Base-by-base conservation (phyloP, 2,329 filamentous ascomycete species). In the Simplicillium aogashimaense region DNA sequence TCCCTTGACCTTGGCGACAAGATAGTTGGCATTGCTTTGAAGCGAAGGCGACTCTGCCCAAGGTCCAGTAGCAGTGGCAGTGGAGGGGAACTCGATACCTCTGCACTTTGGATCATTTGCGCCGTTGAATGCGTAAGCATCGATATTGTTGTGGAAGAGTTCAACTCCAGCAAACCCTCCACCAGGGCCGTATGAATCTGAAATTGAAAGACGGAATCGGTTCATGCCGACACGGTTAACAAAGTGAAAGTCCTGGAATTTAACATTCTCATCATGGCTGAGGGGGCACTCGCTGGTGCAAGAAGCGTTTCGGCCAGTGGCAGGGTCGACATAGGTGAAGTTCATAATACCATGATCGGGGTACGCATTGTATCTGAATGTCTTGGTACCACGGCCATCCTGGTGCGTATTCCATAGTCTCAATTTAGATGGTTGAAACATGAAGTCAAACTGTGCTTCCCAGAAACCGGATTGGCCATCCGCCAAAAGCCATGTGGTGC, bases 311-410 rank as follows among this genome's bases (percentile, higher is more conserved):
- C 75, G 65, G 18, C 83, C 83, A 2, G 77, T 83, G 31, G 57
- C 66, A 17, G 83, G 81, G 53, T 97, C 87, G 47, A 81, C 80
- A 52, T 92, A 97, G 30, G 88, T 94, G 54, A 98, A 73, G 61
- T 97, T 95, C 80, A 98, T 86, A 57, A 98, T 95, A 39, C 92
- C 92, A 46, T 85, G 81, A 53, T 90, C 78, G 5, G 90, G 89
- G 43, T 90, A 67, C 14, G 88, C 86, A 16, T 86, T 86, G 56
- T 87, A 94, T 43, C 88, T 79, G 66, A 86, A 98, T 0, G 83
- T 85, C 64, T 86, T 85, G 25, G 89, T 95, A 25, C 92, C 89
- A 47, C 88, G 81, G 38, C 85, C 87, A 51, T 92, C 78, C 39
- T 79, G 72, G 50, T 85, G 79, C 3, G 90, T 92, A 63, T 98